These are phyloP conservation scores for Hypoxylon sp. DNA, from an alignment of 2,329 filamentous ascomycete species.

Conservation along the genomic window DNA sequence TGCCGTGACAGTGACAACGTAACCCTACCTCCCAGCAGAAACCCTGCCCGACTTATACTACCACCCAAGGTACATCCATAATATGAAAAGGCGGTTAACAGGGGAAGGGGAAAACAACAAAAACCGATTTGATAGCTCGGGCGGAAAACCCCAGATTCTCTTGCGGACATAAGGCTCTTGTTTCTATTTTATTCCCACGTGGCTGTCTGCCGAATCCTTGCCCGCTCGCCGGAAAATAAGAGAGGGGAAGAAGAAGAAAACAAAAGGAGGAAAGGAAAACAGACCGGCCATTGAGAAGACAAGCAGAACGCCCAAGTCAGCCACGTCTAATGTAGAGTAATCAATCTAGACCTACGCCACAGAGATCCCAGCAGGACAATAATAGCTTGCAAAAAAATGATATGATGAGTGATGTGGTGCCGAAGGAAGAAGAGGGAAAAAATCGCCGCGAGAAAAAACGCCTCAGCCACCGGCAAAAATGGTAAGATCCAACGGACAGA, in stretches of 20 bases:
- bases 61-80: no score
- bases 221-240: neutral
- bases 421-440: neutral
- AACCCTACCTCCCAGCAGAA: constrained; percentile 14
- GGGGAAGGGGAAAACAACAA: neutral
- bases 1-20: constrained; percentile 25
- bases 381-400: constrained; percentile 10
- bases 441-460: constrained; percentile 12
- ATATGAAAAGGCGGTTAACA: no score
- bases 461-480: neutral
- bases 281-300: neutral
- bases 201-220: neutral
- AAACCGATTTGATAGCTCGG: neutral
- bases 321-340: neutral
- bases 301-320: constrained; percentile 6
- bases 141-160: constrained; percentile 2
- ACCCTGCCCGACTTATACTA: neutral
- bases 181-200: constrained; percentile 1
- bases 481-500: neutral
- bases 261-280: neutral
- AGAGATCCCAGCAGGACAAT: neutral
- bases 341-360: constrained; percentile 17
- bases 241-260: neutral
- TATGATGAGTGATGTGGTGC: neutral
- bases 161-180: neutral